These are phyloP conservation scores for Skeletonema potamos DNA, from an alignment of 108 stramenopile genomes.

Conservation along the genomic window DNA sequence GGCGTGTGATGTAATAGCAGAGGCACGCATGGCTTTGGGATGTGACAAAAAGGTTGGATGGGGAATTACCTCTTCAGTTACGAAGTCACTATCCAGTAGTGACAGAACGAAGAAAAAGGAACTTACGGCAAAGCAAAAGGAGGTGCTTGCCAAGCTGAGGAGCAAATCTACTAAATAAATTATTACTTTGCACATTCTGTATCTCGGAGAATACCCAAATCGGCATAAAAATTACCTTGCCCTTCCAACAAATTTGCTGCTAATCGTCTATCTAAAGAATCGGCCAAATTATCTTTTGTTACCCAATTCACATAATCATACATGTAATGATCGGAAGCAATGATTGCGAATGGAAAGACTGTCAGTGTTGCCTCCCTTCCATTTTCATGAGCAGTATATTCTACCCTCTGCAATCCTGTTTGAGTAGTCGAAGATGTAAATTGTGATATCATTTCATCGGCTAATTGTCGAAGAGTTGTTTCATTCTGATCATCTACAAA, in stretches of 20 bases:
- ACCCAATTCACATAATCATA: conserved; percentile 1
- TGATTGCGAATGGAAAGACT: conserved; percentile 15
- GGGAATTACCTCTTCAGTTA: conserved; percentile 13
- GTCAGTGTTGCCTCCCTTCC: conserved; percentile 20
- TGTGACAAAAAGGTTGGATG: conserved; percentile 36
- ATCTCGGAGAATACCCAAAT: conserved; percentile 19
- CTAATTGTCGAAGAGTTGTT: conserved; percentile 12
- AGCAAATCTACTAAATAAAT: not conserved
- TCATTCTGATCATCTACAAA: conserved; percentile 9
- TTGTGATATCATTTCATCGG: conserved; percentile 10
- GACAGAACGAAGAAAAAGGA: conserved; percentile 41
- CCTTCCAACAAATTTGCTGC: not conserved
- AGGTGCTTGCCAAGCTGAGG: conserved; percentile 39
- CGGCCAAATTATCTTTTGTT: not conserved
- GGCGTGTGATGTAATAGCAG: conserved; percentile 28
- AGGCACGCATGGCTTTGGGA: conserved; percentile 41
- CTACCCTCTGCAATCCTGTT: conserved; percentile 15
- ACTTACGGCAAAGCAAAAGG: conserved; percentile 45
- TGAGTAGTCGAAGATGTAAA: not conserved
- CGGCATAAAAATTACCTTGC: not conserved
- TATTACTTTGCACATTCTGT: conserved; percentile 6
- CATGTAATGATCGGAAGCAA: not conserved
- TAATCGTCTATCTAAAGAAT: conserved; percentile 13
- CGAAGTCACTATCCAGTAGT: not conserved
- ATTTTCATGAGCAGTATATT: conserved; percentile 17